Conservation (phyloP, 2,329 filamentous ascomycete species). For the Penicillium sclerotiorum region DNA sequence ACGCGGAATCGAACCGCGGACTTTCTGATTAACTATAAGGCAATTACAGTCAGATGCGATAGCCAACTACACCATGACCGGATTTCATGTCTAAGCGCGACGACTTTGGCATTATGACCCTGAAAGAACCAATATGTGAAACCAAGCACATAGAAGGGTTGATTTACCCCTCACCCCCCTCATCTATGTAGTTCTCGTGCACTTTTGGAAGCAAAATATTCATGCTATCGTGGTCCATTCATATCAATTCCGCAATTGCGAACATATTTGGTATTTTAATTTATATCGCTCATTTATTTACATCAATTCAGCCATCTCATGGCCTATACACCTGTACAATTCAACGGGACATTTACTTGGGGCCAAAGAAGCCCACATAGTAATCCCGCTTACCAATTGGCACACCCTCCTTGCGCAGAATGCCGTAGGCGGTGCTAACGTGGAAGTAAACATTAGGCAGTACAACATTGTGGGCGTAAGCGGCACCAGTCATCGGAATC, state of each 20-base stretch:
- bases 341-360: no score
- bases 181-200: no score
- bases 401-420: slow-evolving; percentile 9
- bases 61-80: slow-evolving; percentile 5
- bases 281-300: no score
- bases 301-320: no score
- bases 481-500: not conserved
- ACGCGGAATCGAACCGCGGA: slow-evolving; percentile 8
- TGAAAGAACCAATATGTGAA: not conserved
- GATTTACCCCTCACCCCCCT: no score
- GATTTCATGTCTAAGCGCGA: not conserved
- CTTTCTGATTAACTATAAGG: slow-evolving; percentile 6
- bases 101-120: not conserved
- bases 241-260: no score
- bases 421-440: slow-evolving; percentile 13
- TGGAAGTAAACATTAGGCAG: slow-evolving; percentile 16
- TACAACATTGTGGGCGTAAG: slow-evolving; percentile 8
- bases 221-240: no score
- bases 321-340: no score
- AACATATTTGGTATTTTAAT: no score
- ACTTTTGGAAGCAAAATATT: no score
- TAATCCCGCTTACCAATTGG: slow-evolving; percentile 5
- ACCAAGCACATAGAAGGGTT: no score
- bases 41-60: slow-evolving; percentile 8
- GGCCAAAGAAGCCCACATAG: not conserved